phyloP scores from a whole-genome alignment of 352 stramenopile genomes.

The Sclerospora graminicola region DNA sequence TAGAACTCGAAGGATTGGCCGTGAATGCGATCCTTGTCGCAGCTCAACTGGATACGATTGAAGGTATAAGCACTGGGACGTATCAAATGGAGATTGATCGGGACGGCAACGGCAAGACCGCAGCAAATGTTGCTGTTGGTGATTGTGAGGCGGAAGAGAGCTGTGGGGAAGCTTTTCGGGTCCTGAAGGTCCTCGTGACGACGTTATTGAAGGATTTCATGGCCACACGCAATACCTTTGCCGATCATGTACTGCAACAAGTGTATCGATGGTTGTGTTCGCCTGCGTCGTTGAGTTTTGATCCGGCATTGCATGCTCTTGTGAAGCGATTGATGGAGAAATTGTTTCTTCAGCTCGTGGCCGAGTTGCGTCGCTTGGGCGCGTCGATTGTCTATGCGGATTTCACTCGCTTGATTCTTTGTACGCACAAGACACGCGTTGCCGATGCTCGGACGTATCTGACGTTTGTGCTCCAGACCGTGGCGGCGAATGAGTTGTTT shows the following conservation, averaged over 20 bases:
- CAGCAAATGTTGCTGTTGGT: too few relatives aligned
- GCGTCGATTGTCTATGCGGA: constrained; percentile 90
- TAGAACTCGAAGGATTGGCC: constrained; percentile 62
- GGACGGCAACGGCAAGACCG: constrained; percentile 23
- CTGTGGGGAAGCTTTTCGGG: constrained; percentile 86
- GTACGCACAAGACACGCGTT: constrained; percentile 65
- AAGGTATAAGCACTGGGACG: constrained; percentile 42
- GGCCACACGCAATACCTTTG: constrained; percentile 83
- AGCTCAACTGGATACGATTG: constrained; percentile 61
- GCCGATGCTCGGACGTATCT: constrained; percentile 90
- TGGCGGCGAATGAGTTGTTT: constrained; percentile 78
- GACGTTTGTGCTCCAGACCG: constrained; percentile 91
- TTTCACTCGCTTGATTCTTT: constrained; percentile 63
- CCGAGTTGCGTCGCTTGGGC: constrained; percentile 90
- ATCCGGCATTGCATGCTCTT: constrained; percentile 87
- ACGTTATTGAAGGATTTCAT: constrained; percentile 92
- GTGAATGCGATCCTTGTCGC: constrained; percentile 71
- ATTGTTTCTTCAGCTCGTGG: constrained; percentile 87
- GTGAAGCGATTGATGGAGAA: constrained; percentile 95
- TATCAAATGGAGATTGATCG: constrained; percentile 65
- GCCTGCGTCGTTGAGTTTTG: constrained; percentile 86
- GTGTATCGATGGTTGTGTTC: constrained; percentile 93
- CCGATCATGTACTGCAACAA: constrained; percentile 93
- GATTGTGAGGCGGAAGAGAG: constrained; percentile 88
- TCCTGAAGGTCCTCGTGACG: constrained; percentile 88